Percentiles rank a stretch among this genome's conserved stretches.
These are phyloP conservation scores for Colletotrichum sp. DNA, from an alignment of 2,329 filamentous ascomycete species.

Conservation along the genomic window DNA sequence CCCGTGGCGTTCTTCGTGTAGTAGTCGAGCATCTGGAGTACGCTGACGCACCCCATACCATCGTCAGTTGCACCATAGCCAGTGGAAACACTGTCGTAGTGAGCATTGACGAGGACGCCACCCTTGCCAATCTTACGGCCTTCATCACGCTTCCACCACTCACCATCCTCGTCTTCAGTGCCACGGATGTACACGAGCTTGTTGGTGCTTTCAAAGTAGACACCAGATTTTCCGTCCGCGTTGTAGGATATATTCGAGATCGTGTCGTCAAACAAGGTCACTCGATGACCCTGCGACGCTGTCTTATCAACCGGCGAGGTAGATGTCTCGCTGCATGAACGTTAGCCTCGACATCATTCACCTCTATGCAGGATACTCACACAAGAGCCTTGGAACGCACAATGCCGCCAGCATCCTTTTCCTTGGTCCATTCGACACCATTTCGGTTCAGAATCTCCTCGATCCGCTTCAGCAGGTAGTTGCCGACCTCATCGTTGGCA, in stretches of 20 bases:
- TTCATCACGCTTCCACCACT: slow-evolving; percentile 70
- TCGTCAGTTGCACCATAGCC: slow-evolving; percentile 94
- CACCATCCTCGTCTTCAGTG: slow-evolving; percentile 70
- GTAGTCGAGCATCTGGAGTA: slow-evolving; percentile 85
- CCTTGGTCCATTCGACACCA: slow-evolving; percentile 49
- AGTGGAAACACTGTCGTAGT: slow-evolving; percentile 88
- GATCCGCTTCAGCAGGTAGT: slow-evolving; percentile 76
- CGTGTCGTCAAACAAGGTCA: slow-evolving; percentile 79
- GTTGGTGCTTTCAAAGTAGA: slow-evolving; percentile 91
- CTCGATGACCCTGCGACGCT: slow-evolving; percentile 38
- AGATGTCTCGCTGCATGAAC: not conserved
- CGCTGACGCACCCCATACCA: slow-evolving; percentile 85
- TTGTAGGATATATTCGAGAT: slow-evolving; percentile 77
- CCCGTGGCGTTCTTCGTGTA: slow-evolving; percentile 68
- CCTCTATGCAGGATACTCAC: slow-evolving; percentile 8
- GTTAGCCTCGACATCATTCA: not conserved
- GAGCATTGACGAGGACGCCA: slow-evolving; percentile 90
- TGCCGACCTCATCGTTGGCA: slow-evolving; percentile 79
- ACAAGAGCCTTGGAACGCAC: slow-evolving; percentile 24
- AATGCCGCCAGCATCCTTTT: slow-evolving; percentile 35
- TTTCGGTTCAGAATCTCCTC: slow-evolving; percentile 71
- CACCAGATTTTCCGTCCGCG: slow-evolving; percentile 48
- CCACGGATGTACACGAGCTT: slow-evolving; percentile 92
- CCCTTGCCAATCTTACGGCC: slow-evolving; percentile 62
- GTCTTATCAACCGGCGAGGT: not conserved